phyloP scores from a whole-genome alignment of 352 stramenopile species.

The Phytophthora tentaculata region DNA sequence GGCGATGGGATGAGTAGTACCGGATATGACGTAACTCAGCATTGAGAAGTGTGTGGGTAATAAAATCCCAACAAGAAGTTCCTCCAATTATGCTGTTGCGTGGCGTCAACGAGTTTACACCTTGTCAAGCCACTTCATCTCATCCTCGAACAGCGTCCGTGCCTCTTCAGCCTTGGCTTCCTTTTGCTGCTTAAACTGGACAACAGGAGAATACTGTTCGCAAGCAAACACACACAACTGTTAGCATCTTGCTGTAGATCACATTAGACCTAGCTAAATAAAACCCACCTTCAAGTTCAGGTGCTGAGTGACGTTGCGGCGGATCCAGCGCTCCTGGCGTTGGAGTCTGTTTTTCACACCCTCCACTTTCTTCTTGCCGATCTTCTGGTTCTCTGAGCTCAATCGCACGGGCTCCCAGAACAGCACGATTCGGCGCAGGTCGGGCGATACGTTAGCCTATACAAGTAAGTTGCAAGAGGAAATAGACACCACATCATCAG shows the following conservation, averaged over 20 bases:
- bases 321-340: conserved; percentile 72
- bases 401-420: conserved; percentile 76
- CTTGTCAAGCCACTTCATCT: conserved; percentile 81
- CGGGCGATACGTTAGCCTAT: conserved; percentile 71
- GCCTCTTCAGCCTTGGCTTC: conserved; percentile 65
- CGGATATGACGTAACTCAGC: conserved; percentile 28
- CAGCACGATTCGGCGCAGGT: conserved; percentile 70
- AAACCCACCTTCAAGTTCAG: conserved; percentile 81
- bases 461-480: not conserved
- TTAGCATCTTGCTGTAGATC: not conserved
- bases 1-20: conserved; percentile 6
- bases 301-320: conserved; percentile 70
- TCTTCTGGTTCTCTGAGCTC: conserved; percentile 73
- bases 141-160: conserved; percentile 68
- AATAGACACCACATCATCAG: not conserved
- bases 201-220: conserved; percentile 70
- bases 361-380: conserved; percentile 78
- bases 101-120: conserved; percentile 24
- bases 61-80: conserved; percentile 35
- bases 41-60: conserved; percentile 29
- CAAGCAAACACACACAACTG: not conserved
- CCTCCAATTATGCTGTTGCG: conserved; percentile 18
- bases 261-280: not conserved
- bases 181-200: conserved; percentile 82
- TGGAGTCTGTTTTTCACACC: conserved; percentile 69